A percentile compares a stretch with the other conserved stretches of the same genome.
Evolutionary conservation across 176 grass and related monocot species (phyloP).

Genomic region (Avena atlantica): DNA sequence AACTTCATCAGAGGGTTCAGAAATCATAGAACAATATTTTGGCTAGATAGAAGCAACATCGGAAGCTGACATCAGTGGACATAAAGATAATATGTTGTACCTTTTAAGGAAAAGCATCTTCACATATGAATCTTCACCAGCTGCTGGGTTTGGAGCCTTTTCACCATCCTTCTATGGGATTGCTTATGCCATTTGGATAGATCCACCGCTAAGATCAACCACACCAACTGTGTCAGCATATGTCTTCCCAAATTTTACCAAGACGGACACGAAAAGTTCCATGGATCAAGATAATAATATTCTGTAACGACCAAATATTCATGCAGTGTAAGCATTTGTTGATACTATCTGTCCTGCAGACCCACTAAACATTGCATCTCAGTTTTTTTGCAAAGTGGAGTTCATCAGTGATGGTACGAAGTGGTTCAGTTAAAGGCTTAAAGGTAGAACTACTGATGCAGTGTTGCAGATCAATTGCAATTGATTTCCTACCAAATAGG

Average conservation of each 20-base stretch:
- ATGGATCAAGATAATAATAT: no score
- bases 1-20: background rate
- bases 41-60: background rate
- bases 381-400: no score
- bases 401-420: no score
- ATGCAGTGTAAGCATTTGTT: no score
- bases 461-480: no score
- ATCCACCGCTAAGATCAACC: conserved; percentile 93
- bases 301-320: no score
- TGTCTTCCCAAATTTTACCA: conserved; percentile 64
- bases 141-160: conserved; percentile 68
- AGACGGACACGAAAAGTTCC: no score
- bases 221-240: conserved; percentile 88
- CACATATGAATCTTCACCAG: conserved; percentile 85
- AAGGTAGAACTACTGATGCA: no score
- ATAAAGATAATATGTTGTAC: conserved; percentile 82
- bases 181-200: conserved; percentile 98
- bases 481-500: no score
- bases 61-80: conserved; percentile 62
- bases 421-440: no score
- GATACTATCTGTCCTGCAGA: no score
- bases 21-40: background rate
- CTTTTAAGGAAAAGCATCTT: conserved; percentile 91
- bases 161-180: conserved; percentile 79
- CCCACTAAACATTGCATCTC: no score